A percentile compares a stretch with the other conserved stretches of the same genome.
Conservation (phyloP, 768 basidiomycete genomes). For the Lenzites betulinus region DNA sequence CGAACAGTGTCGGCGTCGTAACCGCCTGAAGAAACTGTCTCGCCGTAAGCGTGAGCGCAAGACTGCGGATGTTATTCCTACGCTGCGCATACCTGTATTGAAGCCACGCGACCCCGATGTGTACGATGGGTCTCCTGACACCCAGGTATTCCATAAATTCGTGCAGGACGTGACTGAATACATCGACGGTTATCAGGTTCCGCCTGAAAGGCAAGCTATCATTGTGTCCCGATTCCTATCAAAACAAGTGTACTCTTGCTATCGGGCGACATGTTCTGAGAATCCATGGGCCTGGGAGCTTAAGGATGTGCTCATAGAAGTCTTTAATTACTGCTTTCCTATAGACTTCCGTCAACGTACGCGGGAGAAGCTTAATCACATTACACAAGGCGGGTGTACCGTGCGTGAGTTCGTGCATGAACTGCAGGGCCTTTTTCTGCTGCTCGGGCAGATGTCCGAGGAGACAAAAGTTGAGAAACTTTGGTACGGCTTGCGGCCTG, state of each 20-base stretch:
- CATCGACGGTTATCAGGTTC: slow-evolving; percentile 8
- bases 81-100: too few relatives aligned
- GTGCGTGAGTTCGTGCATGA: slow-evolving; percentile 38
- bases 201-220: not conserved
- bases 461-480: slow-evolving; percentile 34
- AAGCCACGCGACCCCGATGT: slow-evolving; percentile 15
- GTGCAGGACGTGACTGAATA: slow-evolving; percentile 13
- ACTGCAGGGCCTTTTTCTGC: slow-evolving; percentile 35
- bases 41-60: too few relatives aligned
- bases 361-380: slow-evolving; percentile 24
- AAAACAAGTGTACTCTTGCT: slow-evolving; percentile 28
- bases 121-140: slow-evolving; percentile 12
- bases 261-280: slow-evolving; percentile 19
- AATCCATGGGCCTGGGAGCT: slow-evolving; percentile 18
- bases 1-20: too few relatives aligned
- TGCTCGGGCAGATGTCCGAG: slow-evolving; percentile 34
- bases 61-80: too few relatives aligned
- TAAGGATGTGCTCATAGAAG: slow-evolving; percentile 11
- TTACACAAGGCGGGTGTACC: slow-evolving; percentile 29
- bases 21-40: too few relatives aligned
- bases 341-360: too few relatives aligned
- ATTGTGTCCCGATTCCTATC: slow-evolving; percentile 13
- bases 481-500: slow-evolving; percentile 35
- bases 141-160: slow-evolving; percentile 18
- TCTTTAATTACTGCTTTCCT: slow-evolving; percentile 32